Base-by-base conservation (phyloP, 805 yeast genomes). In the Myxozyma lipomycoides region DNA sequence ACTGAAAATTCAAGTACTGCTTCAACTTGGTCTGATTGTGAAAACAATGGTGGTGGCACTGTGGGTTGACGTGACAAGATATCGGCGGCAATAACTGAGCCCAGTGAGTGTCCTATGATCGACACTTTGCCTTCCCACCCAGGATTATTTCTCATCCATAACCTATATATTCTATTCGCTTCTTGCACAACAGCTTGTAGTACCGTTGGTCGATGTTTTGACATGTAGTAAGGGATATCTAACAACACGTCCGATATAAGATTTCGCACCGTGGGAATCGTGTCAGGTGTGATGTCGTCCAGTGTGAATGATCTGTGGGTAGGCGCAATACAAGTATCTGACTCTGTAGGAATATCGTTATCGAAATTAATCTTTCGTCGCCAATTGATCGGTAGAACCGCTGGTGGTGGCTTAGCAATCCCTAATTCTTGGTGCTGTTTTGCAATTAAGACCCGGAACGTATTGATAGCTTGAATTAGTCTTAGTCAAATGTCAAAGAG, bases 21-120 rank as follows among this genome's bases (percentile, higher is more conserved):
- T 12, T 62, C 60, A 3, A 34, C 34, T 18, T 23, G 21, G n/a
- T 25, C 26, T 7, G 51, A 52, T 23, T 36, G 36, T 12, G 56
- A 38, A 30, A 38, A 37, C 19, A 53, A 36, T 0, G 59, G 59
- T 5, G 61, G 60, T 2, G 60, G 55, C 9, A 46, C 51, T 1
- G 71, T 61, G 1, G 74, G 74, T 59, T 72, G 75, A 23, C 61
- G 60, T 4, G 72, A 62, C 25, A 90, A 67, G 26, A 91, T 72
- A 66, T 91, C 97, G 56, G 88, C 82, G 1, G 82, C 74, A 40
- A 89, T 86, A 0, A 89, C 82, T 10, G 95, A 83, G 0, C 97
- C 97, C 37, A 89, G 69, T 0, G 96, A 87, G 65, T 89, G 97
- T 1, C 96, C 96, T 54, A 89, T 70, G 1, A 89, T 66, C 61